These are phyloP conservation scores for Aspergillus ustus DNA, from an alignment of 2,329 filamentous ascomycete species.

Conservation along the genomic window DNA sequence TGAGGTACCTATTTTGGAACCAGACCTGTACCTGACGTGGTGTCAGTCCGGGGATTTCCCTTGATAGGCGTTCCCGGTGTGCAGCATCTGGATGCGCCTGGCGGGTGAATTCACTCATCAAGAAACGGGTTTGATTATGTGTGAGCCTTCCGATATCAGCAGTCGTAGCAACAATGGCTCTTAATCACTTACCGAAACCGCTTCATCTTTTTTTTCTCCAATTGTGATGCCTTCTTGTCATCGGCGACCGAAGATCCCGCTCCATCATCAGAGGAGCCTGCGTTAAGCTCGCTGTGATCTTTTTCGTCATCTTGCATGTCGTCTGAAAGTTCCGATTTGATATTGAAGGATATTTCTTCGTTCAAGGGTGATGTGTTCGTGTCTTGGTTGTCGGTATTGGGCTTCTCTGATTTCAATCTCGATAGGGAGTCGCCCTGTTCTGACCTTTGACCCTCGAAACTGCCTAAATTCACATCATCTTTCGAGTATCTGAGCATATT, in stretches of 20 bases:
- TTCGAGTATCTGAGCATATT: slow-evolving; percentile 22
- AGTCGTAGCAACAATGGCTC: not conserved
- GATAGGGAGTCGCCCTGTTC: slow-evolving; percentile 28
- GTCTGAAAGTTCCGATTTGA: slow-evolving; percentile 15
- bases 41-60: slow-evolving; percentile 88
- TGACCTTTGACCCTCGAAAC: slow-evolving; percentile 21
- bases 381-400: slow-evolving; percentile 25
- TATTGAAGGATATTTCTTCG: slow-evolving; percentile 18
- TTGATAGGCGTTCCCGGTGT: slow-evolving; percentile 82
- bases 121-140: slow-evolving; percentile 93
- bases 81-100: slow-evolving; percentile 93
- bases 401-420: slow-evolving; percentile 33
- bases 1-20: slow-evolving; percentile 88
- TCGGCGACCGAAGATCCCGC: slow-evolving; percentile 32
- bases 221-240: slow-evolving; percentile 32
- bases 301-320: slow-evolving; percentile 26
- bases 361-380: slow-evolving; percentile 22
- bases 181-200: slow-evolving; percentile 45
- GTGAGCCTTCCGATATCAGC: slow-evolving; percentile 67
- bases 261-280: slow-evolving; percentile 36
- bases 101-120: slow-evolving; percentile 96
- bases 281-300: slow-evolving; percentile 23
- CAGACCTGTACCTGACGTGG: slow-evolving; percentile 95
- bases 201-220: slow-evolving; percentile 50
- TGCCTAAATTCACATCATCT: slow-evolving; percentile 26